Evolutionary conservation across 1,284 basidiomycete species (phyloP), one percentile per base, ranked within the genome.

Genomic region (Vanrija sp.): DNA sequence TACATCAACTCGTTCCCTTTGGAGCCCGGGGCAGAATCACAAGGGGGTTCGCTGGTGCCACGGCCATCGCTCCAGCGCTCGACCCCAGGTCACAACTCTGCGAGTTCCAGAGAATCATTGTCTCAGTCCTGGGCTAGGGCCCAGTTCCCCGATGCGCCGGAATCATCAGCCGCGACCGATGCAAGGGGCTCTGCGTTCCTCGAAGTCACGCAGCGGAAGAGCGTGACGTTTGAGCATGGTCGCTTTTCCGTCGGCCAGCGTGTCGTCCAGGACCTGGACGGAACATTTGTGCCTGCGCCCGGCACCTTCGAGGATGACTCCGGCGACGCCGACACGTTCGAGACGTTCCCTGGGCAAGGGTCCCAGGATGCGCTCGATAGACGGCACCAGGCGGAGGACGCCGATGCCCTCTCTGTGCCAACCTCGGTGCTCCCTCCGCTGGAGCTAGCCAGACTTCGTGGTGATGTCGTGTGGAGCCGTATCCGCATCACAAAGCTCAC

Each of bases 221-320:
- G 51, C 12, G 55, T 57, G 7, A 34, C 49, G 4, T 19, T 23
- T 29, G 7, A 21, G 5, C 84, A 85, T 25, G 87, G 87, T 48
- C 86, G 88, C 63, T 78, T 96, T 51, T 82, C 85, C 1, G 69
- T 87, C 5, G 86, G 86, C 6, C 86, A 83, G 61, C 81, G 80
- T 46, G 78, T 88, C 26, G 77, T 79, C 15, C 72, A 83, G 15
- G 82, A 84, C 61, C 79, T 81, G 57, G 73, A 77, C 19, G 84
- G 83, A 18, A 79, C 82, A 54, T 69, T 83, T 43, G 57, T 68
- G 0, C 64, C 68, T 23, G 63, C 45, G 4, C 40, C 46, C 2
- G 19, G 34, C 9, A 34, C 34, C 12, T 8, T 34, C 34, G 34
- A 34, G 34, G 34, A 34, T 12, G 34, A 34, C 12, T 12, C 14